phyloP scores from a whole-genome alignment of 192 early-diverging fungal genomes.

The Neocallimastix lanati region DNA sequence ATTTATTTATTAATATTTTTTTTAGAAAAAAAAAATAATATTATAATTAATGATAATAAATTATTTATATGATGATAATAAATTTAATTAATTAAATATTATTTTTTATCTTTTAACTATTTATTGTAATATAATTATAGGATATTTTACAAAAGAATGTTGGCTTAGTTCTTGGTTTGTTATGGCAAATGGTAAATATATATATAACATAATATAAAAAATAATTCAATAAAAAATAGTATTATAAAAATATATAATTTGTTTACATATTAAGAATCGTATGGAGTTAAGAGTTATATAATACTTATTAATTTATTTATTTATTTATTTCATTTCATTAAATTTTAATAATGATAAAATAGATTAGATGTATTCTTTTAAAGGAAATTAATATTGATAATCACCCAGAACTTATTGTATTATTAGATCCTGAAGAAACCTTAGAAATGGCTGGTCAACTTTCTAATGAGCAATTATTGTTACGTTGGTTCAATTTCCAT shows the following conservation, averaged over 20 bases:
- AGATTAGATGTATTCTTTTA: neutral
- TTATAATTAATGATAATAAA: too few species aligned
- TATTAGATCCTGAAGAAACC: conserved; percentile 81
- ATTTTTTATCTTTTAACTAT: neutral
- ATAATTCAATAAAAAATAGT: too few species aligned
- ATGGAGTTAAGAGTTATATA: too few species aligned
- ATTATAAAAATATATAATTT: too few species aligned
- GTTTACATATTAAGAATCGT: too few species aligned
- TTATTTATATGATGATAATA: too few species aligned
- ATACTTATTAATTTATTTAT: too few species aligned
- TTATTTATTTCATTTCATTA: too few species aligned
- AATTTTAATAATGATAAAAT: too few species aligned
- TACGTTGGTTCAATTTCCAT: conserved; percentile 99
- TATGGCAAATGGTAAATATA: neutral
- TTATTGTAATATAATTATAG: neutral
- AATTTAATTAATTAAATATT: too few species aligned
- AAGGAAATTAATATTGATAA: conserved; percentile 86
- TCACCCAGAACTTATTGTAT: conserved; percentile 91
- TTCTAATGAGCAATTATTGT: conserved; percentile 78
- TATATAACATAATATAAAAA: neutral
- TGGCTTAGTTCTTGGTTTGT: neutral
- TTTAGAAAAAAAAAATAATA: too few species aligned
- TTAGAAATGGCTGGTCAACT: conserved; percentile 86
- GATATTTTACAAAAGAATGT: neutral
- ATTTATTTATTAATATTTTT: too few species aligned